phyloP scores from a whole-genome alignment of 192 early-diverging fungal genomes.

The Linnemannia elongata region DNA sequence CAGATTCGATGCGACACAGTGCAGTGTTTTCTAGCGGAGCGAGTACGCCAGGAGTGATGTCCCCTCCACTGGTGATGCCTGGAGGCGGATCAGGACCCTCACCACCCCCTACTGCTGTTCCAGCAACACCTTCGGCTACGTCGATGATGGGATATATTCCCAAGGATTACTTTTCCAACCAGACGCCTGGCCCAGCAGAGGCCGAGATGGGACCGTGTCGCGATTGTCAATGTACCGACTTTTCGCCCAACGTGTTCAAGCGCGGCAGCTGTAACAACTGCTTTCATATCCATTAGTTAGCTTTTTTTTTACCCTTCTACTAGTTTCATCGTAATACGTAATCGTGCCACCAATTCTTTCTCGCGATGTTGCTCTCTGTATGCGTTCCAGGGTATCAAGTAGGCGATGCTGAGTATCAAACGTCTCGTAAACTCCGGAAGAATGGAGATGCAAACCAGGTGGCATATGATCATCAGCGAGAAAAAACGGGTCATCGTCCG shows the following conservation, averaged over 20 bases:
- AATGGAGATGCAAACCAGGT: too few relatives aligned
- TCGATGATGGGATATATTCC: constrained; percentile 63
- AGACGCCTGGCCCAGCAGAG: constrained; percentile 18
- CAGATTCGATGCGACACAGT: constrained; percentile 40
- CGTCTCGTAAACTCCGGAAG: too few relatives aligned
- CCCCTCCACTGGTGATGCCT: constrained; percentile 26
- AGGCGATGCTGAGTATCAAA: too few relatives aligned
- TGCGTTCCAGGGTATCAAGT: neutral
- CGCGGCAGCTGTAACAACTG: constrained; percentile 85
- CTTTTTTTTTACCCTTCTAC: neutral
- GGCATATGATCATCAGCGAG: too few relatives aligned
- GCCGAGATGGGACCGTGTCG: constrained; percentile 59
- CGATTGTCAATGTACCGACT: constrained; percentile 83
- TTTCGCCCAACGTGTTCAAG: constrained; percentile 81
- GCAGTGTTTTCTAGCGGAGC: constrained; percentile 32
- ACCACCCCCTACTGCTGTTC: constrained; percentile 47
- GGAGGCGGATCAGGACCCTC: constrained; percentile 44
- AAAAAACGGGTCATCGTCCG: too few relatives aligned
- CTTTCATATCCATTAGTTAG: constrained; percentile 77
- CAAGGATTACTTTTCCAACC: constrained; percentile 52
- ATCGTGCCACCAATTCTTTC: neutral
- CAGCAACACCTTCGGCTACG: constrained; percentile 50
- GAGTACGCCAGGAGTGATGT: constrained; percentile 19
- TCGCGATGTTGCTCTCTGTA: neutral
- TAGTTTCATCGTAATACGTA: constrained; percentile 3